Conservation (phyloP, 2,329 filamentous ascomycete species). For the Grosmannia huntii region DNA sequence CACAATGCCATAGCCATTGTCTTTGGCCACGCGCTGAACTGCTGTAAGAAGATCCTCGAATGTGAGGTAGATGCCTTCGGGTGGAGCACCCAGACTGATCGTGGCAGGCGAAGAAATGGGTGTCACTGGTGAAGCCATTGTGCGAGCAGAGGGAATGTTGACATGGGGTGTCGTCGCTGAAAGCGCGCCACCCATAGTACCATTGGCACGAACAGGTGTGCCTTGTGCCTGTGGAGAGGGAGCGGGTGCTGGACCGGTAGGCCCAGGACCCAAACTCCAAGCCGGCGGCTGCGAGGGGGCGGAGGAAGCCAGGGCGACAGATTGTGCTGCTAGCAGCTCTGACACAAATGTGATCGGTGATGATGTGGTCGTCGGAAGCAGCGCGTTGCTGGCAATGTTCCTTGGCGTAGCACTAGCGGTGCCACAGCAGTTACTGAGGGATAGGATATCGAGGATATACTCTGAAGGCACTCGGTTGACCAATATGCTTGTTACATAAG, state of each 20-base stretch:
- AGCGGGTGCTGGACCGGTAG: constrained; percentile 1
- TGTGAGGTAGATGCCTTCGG: constrained; percentile 45
- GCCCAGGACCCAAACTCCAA: constrained; percentile 11
- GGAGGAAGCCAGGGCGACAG: constrained; percentile 13
- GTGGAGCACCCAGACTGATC: constrained; percentile 35
- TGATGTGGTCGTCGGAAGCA: background rate
- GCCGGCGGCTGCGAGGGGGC: constrained; percentile 10
- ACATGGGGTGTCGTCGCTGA: constrained; percentile 3
- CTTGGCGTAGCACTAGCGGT: background rate
- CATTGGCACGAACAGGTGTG: constrained; percentile 10
- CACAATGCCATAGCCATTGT: constrained; percentile 49
- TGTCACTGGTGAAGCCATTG: constrained; percentile 16
- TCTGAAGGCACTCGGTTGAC: background rate
- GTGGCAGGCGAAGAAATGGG: constrained; percentile 23
- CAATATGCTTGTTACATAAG: no score
- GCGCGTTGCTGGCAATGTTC: constrained; percentile 2
- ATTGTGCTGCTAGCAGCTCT: constrained; percentile 7
- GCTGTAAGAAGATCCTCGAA: constrained; percentile 47
- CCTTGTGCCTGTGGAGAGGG: constrained; percentile 8
- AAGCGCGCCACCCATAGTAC: constrained; percentile 1
- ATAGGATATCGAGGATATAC: background rate
- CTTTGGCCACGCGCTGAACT: constrained; percentile 47
- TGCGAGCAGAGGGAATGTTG: constrained; percentile 13
- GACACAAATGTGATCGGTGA: background rate
- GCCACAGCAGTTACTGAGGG: constrained; percentile 1